Conservation (phyloP, 1,284 basidiomycete species). For the Malassezia arunalokei region DNA sequence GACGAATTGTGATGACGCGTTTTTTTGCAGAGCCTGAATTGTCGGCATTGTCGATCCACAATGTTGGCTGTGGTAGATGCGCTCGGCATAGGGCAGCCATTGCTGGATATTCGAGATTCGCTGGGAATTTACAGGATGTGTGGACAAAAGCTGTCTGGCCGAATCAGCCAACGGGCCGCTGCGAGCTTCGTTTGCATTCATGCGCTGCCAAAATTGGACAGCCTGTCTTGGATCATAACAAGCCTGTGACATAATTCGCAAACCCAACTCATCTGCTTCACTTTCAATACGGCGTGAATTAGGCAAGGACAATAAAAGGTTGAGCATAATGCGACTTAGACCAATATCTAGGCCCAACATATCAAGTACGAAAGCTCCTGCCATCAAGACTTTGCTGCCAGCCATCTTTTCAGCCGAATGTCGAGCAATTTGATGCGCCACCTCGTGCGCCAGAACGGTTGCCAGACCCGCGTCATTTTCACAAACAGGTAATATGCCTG, state of each 20-base stretch:
- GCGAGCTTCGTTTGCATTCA: constrained; percentile 21
- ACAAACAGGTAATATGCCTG: constrained; percentile 71
- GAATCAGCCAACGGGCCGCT: constrained; percentile 15
- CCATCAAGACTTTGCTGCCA: constrained; percentile 32
- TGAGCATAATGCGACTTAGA: constrained; percentile 47
- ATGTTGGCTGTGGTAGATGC: neutral
- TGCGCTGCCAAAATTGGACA: constrained; percentile 21
- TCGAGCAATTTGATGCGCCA: constrained; percentile 56
- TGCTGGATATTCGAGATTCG: constrained; percentile 29
- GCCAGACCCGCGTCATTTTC: constrained; percentile 70
- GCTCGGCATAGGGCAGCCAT: constrained; percentile 17
- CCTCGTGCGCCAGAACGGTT: constrained; percentile 73
- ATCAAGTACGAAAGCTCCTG: constrained; percentile 21
- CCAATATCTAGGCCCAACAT: constrained; percentile 29
- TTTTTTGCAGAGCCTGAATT: neutral
- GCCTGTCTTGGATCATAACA: constrained; percentile 69
- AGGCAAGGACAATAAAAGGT: constrained; percentile 59
- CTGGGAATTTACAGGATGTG: constrained; percentile 30
- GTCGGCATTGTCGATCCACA: neutral
- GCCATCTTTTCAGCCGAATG: constrained; percentile 39
- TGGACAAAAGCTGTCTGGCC: constrained; percentile 23
- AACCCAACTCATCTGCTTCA: constrained; percentile 51
- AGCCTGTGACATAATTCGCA: constrained; percentile 50
- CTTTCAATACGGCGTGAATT: constrained; percentile 78
- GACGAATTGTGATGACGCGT: neutral